Conservation (phyloP, 2,329 filamentous ascomycete species). For the Dothistroma pini region DNA sequence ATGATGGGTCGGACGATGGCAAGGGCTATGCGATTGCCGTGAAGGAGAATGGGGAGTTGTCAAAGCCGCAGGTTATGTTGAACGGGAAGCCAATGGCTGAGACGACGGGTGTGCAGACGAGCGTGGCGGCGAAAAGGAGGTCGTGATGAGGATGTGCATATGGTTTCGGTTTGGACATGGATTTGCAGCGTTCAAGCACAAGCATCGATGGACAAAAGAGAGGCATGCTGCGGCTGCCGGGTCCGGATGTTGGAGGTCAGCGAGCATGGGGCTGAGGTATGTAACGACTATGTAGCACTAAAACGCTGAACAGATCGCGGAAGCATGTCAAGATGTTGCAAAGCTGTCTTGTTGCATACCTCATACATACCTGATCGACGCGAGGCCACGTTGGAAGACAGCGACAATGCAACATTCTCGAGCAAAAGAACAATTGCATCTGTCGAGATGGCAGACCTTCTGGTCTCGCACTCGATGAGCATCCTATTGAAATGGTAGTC, state of each 20-base stretch:
- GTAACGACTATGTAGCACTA: background rate
- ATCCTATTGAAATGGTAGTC: too few relatives aligned
- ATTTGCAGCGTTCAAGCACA: conserved; percentile 2
- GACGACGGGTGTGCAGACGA: background rate
- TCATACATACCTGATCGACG: too few relatives aligned
- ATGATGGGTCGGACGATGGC: conserved; percentile 26
- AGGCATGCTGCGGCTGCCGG: background rate
- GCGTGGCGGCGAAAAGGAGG: background rate
- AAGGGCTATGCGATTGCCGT: conserved; percentile 10
- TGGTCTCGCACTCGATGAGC: too few relatives aligned
- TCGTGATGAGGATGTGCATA: background rate
- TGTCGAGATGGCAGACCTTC: too few relatives aligned
- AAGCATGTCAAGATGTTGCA: background rate
- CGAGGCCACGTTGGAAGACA: too few relatives aligned
- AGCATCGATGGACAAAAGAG: background rate
- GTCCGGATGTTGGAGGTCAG: background rate
- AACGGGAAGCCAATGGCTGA: conserved; percentile 6
- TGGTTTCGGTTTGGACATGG: background rate
- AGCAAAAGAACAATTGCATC: too few relatives aligned
- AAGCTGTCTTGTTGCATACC: background rate
- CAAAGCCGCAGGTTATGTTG: conserved; percentile 8
- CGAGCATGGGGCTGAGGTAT: background rate
- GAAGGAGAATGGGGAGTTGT: conserved; percentile 5
- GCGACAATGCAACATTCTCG: too few relatives aligned
- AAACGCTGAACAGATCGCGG: too few relatives aligned